Base-by-base conservation (phyloP, 2,329 filamentous ascomycete species). In the Neodidymelliopsis sp. region DNA sequence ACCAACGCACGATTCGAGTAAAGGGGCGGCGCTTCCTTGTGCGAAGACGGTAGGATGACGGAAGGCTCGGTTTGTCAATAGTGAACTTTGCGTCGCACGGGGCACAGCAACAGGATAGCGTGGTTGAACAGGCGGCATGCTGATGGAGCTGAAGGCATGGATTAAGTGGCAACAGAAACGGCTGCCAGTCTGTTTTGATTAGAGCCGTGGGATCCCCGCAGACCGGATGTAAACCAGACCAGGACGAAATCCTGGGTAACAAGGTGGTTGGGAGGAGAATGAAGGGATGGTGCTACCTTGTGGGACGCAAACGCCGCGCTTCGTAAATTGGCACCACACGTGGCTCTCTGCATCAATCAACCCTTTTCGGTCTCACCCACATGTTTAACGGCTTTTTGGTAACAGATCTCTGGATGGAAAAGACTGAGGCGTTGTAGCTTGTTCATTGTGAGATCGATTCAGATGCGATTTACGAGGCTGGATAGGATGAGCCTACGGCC, bases 161-260 rank as follows among this genome's bases (percentile, higher is more conserved):
- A 49, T 42, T 23, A 27, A 44, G 56, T 56, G 54, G 53, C 54
- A 56, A 56, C 47, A 55, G 55, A 34, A 59, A 60, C 56, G 53
- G 53, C 54, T 60, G 62, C 64, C 60, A 64, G 59, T 59, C 60
- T 49, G 19, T 46, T 49, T 46, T 54, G 44, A 53, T 47, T 51
- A 50, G 49, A 49, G 49, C 48, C 44, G 43, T 57, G 43, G 35
- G 53, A 43, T 46, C 40, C 44, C 54, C 51, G 49, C 57, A 64
- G 50, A 46, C 28, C 13, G 10, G 4, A 39, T 28, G 61, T 65
- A 31, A 47, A 56, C 65, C 62, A 49, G 35, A 28, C 48, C 39
- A 53, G 46, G 52, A 53, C 56, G 49, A 48, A 27, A 52, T 53
- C 44, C 53, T 49, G 45, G 47, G 42, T 31, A 15, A 44, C 36